Evolutionary conservation across 2,329 filamentous ascomycete species (phyloP), one percentile per base, ranked within the genome.

Genomic region (Emericellopsis atlantica): DNA sequence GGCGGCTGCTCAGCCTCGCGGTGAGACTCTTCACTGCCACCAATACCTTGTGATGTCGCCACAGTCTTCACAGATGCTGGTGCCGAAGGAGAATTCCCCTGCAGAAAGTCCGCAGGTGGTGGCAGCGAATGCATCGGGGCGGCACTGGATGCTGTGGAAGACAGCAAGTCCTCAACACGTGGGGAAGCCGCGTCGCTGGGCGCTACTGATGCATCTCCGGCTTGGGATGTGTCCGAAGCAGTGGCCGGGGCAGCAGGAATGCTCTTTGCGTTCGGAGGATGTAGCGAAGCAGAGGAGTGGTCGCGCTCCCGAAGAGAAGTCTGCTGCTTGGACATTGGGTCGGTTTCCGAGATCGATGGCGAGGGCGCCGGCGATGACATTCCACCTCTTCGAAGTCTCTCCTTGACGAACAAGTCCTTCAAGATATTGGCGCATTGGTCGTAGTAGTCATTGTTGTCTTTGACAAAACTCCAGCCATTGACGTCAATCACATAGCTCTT

Each of bases 381-480:
- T 72, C 84, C 58, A 24, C 72, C 69, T 49, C 71, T 74, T 32
- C 76, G 74, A 40, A 77, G 62, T 53, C 80, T 86, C 59, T 95
- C 90, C 47, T 78, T 78, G 47, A 93, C 69, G 49, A 98, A 96
- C 56, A 93, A 85, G 6, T 92, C 81, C 54, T 81, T 85, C 40
- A 98, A 66, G 38, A 96, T 95, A 44, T 70, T 80, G 18, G 92
- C 79, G 50, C 83, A 92, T 54, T 87, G 86, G 54, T 96, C 85
- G 58, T 98, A 98, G 60, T 98, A 98, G 45, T 94, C 89, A 46
- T 95, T 90, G 53, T 98, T 98, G 59, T 98, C 93, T 59, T 98
- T 98, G 59, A 98, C 92, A 54, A 98, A 98, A 56, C 90, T 96
- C 93, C 93, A 98, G 11, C 92, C 92, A 58, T 98, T 98, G 51